These are phyloP conservation scores for Macaranga tanarius DNA, from an alignment of 441 rosid species.

Conservation along the genomic window DNA sequence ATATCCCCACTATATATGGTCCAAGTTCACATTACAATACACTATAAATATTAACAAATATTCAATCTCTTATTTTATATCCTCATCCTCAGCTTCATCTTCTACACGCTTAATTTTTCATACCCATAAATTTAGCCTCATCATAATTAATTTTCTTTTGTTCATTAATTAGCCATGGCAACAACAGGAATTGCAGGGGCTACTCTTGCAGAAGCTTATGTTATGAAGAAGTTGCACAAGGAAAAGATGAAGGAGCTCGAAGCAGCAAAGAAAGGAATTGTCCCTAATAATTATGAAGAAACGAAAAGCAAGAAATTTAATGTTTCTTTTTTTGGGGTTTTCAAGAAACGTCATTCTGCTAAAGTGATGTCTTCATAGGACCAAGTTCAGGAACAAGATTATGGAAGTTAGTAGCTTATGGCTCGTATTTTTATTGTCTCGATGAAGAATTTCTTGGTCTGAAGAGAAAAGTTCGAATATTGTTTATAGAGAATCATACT, in stretches of 20 bases:
- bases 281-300: neutral
- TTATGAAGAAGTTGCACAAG: constrained; percentile 29
- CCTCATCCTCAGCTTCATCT: neutral
- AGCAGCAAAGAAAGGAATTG: neutral
- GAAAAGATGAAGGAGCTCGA: constrained; percentile 34
- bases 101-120: no score
- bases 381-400: neutral
- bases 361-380: constrained; percentile 31
- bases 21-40: neutral
- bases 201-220: constrained; percentile 38
- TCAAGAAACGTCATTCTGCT: constrained; percentile 25
- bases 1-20: neutral
- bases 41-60: neutral
- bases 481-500: no score
- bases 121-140: no score
- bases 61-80: neutral
- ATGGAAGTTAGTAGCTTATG: neutral
- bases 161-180: constrained; percentile 13
- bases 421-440: no score
- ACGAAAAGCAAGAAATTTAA: constrained; percentile 2
- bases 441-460: no score
- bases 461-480: no score
- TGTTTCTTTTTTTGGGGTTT: constrained; percentile 31
- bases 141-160: neutral
- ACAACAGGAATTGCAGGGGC: constrained; percentile 21